These are phyloP conservation scores for Platismatia glauca DNA, from an alignment of 495 filamentous ascomycete genomes.

Conservation along the genomic window DNA sequence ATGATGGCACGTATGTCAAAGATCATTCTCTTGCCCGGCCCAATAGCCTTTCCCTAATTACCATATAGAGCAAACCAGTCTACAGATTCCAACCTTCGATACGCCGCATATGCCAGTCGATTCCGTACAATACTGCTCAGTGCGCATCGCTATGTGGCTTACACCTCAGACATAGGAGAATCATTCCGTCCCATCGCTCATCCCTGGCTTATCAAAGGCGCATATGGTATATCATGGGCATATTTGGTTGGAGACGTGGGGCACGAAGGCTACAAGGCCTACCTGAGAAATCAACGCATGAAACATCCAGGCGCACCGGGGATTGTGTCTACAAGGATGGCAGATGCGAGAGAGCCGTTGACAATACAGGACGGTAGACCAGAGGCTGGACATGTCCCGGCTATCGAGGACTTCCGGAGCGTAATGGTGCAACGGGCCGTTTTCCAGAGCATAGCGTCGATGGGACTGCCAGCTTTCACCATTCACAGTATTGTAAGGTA, in stretches of 20 bases:
- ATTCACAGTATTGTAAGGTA: conserved; percentile 90
- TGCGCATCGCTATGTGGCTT: conserved; percentile 93
- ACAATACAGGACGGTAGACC: conserved; percentile 7
- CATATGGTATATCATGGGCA: conserved; percentile 87
- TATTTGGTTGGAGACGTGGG: conserved; percentile 86
- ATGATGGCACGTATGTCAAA: conserved; percentile 66
- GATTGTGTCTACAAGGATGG: conserved; percentile 8
- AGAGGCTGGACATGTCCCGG: conserved; percentile 46
- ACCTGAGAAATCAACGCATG: conserved; percentile 64
- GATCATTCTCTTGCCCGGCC: background rate
- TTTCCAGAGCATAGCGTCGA: conserved; percentile 83
- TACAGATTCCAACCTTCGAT: conserved; percentile 77
- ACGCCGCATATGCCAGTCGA: conserved; percentile 84
- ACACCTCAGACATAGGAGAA: conserved; percentile 95
- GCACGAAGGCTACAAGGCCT: conserved; percentile 94
- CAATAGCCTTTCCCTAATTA: conserved; percentile 11
- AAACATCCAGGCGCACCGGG: conserved; percentile 40
- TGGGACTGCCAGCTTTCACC: conserved; percentile 91
- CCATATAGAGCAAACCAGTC: conserved; percentile 59
- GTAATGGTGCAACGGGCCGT: conserved; percentile 85
- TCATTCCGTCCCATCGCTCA: conserved; percentile 92
- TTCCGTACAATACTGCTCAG: conserved; percentile 81
- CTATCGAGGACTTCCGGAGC: conserved; percentile 80
- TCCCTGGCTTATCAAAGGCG: conserved; percentile 65
- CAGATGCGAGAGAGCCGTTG: conserved; percentile 18